Base-by-base conservation (phyloP, 371 early-diverging fungal genomes). In the Gilbertella persicaria region DNA sequence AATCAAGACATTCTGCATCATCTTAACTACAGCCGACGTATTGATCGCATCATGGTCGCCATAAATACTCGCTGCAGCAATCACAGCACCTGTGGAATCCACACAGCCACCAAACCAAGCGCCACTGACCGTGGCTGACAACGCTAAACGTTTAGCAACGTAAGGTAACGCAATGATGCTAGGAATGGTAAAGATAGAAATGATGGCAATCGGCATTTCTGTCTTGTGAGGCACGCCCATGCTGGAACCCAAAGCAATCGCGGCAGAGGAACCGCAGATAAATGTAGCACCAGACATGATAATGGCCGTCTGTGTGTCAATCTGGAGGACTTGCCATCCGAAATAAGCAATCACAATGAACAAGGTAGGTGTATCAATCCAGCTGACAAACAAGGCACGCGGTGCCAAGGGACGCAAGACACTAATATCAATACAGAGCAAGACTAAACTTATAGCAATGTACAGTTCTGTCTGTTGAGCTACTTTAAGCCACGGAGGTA, bases 71-170 rank as follows among this genome's bases (percentile, higher is more conserved):
- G 85, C 80, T 9, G 85, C 71, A n/a, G 83, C 85, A 71, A 84
- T 80, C 21, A 84, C 85, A n/a, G 83, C 82, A 21, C 85, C 85
- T 4, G 85, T 84, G 0, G 82, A 82, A 45, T 84, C 85, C 3
- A 84, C 73, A 42, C 82, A 82, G 9, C 85, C 85, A 9, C 85
- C 85, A 60, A 84, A 84, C 85, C 85, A 84, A 2, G 85, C 85
- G 24, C 85, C 85, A 16, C 78, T 71, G 0, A 82, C 82, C 14
- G 72, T 59, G 17, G 80, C 53, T 20, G 69, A 59, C 3, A 84
- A 51, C 2, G 41, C 57, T 5, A 84, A 30, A 0, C 67, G 46
- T 30, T 79, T 73, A 14, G 83, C 85, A 38, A 84, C 64, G 39
- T 82, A 84, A 4, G 85, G 85, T 26, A 84, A 48, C 0, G 82